Evolutionary conservation across 768 basidiomycete genomes (phyloP).

Genomic region (Suillus paluster): DNA sequence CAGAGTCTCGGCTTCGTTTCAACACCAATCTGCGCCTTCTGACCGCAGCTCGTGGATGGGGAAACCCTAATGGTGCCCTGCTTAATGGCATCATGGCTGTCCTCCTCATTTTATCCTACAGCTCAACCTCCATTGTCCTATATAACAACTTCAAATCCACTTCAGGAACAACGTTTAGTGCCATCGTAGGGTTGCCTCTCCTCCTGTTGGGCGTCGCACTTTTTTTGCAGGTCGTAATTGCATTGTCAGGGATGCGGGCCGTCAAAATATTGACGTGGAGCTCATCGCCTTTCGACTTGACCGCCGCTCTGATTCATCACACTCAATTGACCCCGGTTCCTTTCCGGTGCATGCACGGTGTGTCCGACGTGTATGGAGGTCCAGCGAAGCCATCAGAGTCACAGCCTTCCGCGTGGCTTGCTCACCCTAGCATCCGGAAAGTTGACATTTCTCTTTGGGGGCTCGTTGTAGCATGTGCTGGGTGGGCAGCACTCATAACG

Average conservation of each 20-base stretch:
- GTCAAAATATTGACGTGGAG: conserved; percentile 38
- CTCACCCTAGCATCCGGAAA: conserved; percentile 27
- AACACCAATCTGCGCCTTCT: conserved; percentile 37
- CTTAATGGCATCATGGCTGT: conserved; percentile 29
- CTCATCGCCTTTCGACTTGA: conserved; percentile 33
- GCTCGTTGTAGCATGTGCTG: conserved; percentile 23
- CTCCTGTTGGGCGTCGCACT: conserved; percentile 31
- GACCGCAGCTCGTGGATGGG: conserved; percentile 21
- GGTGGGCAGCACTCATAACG: conserved; percentile 31
- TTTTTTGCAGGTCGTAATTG: conserved; percentile 27
- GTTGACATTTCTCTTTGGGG: conserved; percentile 27
- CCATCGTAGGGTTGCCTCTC: conserved; percentile 30
- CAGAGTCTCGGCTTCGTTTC: conserved; percentile 27
- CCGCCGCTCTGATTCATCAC: conserved; percentile 35
- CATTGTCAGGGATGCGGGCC: conserved; percentile 22
- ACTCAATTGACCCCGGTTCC: conserved; percentile 21
- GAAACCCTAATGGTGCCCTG: conserved; percentile 27
- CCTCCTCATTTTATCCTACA: conserved; percentile 34
- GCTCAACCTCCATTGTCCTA: conserved; percentile 28
- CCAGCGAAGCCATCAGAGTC: conserved; percentile 17
- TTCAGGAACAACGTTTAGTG: no score
- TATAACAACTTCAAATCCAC: no score
- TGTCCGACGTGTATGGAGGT: conserved; percentile 13
- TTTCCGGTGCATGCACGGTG: conserved; percentile 31
- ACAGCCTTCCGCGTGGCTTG: conserved; percentile 34